Evolutionary conservation across 2,329 filamentous ascomycete species (phyloP).

Genomic region (Fonsecaea pugnacius): DNA sequence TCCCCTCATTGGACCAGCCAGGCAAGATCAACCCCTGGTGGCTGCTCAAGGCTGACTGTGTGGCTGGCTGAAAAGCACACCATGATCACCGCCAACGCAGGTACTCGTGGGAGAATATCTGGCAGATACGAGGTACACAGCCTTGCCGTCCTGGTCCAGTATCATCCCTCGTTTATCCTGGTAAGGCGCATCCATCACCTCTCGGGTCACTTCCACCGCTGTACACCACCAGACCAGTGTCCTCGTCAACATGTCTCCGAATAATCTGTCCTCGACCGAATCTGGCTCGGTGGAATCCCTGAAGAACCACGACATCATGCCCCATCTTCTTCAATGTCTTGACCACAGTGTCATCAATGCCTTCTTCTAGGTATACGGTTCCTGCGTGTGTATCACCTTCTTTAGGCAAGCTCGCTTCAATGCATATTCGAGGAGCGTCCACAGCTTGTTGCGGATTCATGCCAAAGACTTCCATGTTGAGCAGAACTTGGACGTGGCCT

Average conservation of each 20-base stretch:
- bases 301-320: slow-evolving; percentile 72
- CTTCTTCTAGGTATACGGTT: slow-evolving; percentile 77
- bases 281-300: slow-evolving; percentile 65
- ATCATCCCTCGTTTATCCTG: slow-evolving; percentile 39
- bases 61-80: slow-evolving; percentile 10
- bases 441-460: slow-evolving; percentile 84
- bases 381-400: slow-evolving; percentile 22
- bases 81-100: neutral
- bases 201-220: slow-evolving; percentile 87
- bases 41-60: neutral
- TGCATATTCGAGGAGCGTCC: slow-evolving; percentile 88
- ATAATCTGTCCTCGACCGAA: slow-evolving; percentile 92
- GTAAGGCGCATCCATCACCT: slow-evolving; percentile 76
- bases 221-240: slow-evolving; percentile 68
- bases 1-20: neutral
- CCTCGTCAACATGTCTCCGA: slow-evolving; percentile 74
- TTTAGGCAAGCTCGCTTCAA: slow-evolving; percentile 71
- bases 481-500: slow-evolving; percentile 88
- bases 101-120: neutral
- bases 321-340: slow-evolving; percentile 71
- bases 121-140: neutral
- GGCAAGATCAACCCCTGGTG: neutral
- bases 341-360: slow-evolving; percentile 70
- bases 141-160: neutral
- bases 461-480: slow-evolving; percentile 84